These are phyloP conservation scores for Rhizophora mangle DNA, from an alignment of 345 rosid genomes.

Conservation along the genomic window DNA sequence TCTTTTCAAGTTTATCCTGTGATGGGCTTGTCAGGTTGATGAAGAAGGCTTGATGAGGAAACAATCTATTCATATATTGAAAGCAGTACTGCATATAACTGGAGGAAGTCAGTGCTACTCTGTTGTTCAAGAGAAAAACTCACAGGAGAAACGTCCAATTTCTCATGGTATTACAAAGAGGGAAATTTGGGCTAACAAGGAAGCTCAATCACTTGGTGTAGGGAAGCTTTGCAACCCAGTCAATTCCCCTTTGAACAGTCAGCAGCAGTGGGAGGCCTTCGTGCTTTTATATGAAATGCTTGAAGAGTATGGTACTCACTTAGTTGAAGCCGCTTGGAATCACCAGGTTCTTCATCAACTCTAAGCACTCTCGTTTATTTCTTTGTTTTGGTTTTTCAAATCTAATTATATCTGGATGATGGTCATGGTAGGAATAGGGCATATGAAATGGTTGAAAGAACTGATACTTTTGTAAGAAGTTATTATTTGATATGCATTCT, in stretches of 20 bases:
- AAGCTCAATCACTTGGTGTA: conserved; percentile 87
- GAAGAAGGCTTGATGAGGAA: conserved; percentile 80
- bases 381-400: no score
- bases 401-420: no score
- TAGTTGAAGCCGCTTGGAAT: conserved; percentile 96
- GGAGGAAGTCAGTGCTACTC: conserved; percentile 32
- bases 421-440: not conserved
- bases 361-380: conserved; percentile 3
- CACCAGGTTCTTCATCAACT: conserved; percentile 58
- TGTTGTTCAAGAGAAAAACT: conserved; percentile 31
- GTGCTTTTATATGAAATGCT: conserved; percentile 88
- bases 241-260: conserved; percentile 44
- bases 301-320: conserved; percentile 91
- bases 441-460: not conserved
- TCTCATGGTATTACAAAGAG: conserved; percentile 61
- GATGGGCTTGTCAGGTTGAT: conserved; percentile 51
- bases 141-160: conserved; percentile 37
- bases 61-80: conserved; percentile 83
- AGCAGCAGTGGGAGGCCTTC: conserved; percentile 87
- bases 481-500: not conserved
- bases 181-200: conserved; percentile 81
- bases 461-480: not conserved
- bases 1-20: conserved; percentile 3
- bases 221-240: conserved; percentile 48
- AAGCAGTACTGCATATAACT: conserved; percentile 41